Evolutionary conservation across 2,329 filamentous ascomycete genomes (phyloP).

Genomic region (Colletotrichum sp.): DNA sequence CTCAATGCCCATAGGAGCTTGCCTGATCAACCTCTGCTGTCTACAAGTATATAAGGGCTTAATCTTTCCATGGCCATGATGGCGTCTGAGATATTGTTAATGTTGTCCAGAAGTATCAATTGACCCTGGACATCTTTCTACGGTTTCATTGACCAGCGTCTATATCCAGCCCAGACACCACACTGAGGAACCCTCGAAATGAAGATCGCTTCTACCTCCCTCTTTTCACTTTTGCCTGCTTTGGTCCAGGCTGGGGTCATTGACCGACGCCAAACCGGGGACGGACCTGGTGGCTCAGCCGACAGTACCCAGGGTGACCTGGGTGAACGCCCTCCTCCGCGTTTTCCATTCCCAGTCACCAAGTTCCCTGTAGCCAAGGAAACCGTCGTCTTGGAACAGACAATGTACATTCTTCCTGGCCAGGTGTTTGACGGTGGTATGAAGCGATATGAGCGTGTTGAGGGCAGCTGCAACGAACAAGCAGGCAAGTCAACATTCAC

Average conservation of each 20-base stretch:
- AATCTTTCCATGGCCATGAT: neutral
- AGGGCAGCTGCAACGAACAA: constrained; percentile 48
- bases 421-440: constrained; percentile 38
- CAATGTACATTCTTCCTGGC: constrained; percentile 36
- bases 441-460: constrained; percentile 42
- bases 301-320: constrained; percentile 32
- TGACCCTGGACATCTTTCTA: neutral
- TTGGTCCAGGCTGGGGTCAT: constrained; percentile 23
- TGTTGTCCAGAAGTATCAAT: neutral
- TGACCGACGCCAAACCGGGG: constrained; percentile 27
- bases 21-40: neutral
- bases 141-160: neutral
- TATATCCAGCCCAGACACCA: neutral
- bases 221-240: constrained; percentile 25
- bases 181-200: constrained; percentile 9
- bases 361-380: constrained; percentile 33
- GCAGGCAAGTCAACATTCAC: constrained; percentile 7
- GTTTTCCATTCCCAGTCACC: constrained; percentile 32
- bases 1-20: neutral
- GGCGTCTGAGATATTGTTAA: neutral
- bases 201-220: constrained; percentile 24
- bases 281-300: constrained; percentile 24
- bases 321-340: constrained; percentile 29
- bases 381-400: constrained; percentile 28
- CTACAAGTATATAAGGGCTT: neutral